These are phyloP conservation scores for Scleroderma bovista DNA, from an alignment of 768 basidiomycete genomes.

Conservation along the genomic window DNA sequence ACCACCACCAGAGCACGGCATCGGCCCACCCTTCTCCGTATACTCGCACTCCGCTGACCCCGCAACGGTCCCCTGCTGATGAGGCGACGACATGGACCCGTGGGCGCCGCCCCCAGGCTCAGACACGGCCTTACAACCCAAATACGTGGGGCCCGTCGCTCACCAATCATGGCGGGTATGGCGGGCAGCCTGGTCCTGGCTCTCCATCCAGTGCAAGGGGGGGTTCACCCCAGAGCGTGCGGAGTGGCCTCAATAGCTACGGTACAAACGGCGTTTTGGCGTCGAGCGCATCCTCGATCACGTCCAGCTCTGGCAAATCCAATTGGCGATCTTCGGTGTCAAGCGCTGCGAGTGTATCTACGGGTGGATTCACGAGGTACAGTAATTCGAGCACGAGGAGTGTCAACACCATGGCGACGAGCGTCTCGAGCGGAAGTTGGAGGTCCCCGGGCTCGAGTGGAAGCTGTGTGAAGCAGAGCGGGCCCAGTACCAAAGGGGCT, in stretches of 20 bases:
- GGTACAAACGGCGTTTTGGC: conserved; percentile 36
- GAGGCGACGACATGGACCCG: conserved; percentile 42
- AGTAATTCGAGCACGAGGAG: conserved; percentile 66
- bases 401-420: conserved; percentile 76
- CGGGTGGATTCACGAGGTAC: conserved; percentile 72
- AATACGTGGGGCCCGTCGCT: conserved; percentile 18
- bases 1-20: conserved; percentile 1
- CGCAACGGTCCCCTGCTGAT: conserved; percentile 35
- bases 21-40: conserved; percentile 17
- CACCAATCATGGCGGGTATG: conserved; percentile 10
- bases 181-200: background rate
- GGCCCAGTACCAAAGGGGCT: conserved; percentile 11
- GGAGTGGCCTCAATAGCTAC: conserved; percentile 25
- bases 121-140: conserved; percentile 11
- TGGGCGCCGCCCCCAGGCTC: conserved; percentile 35
- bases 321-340: conserved; percentile 80
- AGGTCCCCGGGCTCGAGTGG: conserved; percentile 33
- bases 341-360: conserved; percentile 61
- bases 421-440: conserved; percentile 72
- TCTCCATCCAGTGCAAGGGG: conserved; percentile 32
- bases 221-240: conserved; percentile 55
- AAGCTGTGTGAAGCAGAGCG: conserved; percentile 8
- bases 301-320: conserved; percentile 38
- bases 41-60: conserved; percentile 24
- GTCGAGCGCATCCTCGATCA: conserved; percentile 57